Base-by-base conservation (phyloP, 2,329 filamentous ascomycete species). In the Fusarium palustre region DNA sequence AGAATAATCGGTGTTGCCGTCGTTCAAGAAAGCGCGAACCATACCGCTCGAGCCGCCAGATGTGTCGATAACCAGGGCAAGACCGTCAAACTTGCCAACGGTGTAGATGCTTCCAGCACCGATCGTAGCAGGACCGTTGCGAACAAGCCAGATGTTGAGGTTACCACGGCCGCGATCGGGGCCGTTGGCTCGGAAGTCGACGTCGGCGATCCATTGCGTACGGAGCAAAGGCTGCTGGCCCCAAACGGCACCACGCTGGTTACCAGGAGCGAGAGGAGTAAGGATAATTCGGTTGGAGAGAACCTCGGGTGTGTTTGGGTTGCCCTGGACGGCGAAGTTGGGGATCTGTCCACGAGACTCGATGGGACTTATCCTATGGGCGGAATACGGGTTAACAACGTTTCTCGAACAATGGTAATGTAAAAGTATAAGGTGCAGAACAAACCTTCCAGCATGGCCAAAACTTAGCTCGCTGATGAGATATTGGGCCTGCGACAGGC, bases 261-360 rank as follows among this genome's bases (percentile, higher is more conserved):
- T 94, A 57, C 96, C 96, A 8, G 94, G 93, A 49, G 90, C 90
- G 16, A 94, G 90, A 13, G 96, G 95, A 2, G 96, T 99, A 59
- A 99, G 87, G 77, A 99, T 92, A 63, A 98, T 78, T 78, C 94
- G 93, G 84, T 98, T 95, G 71, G 94, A 97, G 63, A 97, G 88
- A 64, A 91, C 79, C 75, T 91, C 87, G 70, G 88, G 88, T 36
- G 79, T 72, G 66, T 81, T 77, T 30, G 88, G 87, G 45, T 82
- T 82, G 76, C 88, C 88, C 57, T 84, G 80, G 65, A 88, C 78
- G 60, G 80, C 77, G 76, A 87, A 90, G 76, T 86, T 80, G 64
- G 87, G 86, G 50, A 90, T 80, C 56, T 79, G 78, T 28, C 80
- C 79, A 53, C 85, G 75, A 43, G 58, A 81, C 55, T 84, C 81